These are phyloP conservation scores for Diplodia scrobiculata DNA, from an alignment of 2,329 filamentous ascomycete genomes.

Conservation along the genomic window DNA sequence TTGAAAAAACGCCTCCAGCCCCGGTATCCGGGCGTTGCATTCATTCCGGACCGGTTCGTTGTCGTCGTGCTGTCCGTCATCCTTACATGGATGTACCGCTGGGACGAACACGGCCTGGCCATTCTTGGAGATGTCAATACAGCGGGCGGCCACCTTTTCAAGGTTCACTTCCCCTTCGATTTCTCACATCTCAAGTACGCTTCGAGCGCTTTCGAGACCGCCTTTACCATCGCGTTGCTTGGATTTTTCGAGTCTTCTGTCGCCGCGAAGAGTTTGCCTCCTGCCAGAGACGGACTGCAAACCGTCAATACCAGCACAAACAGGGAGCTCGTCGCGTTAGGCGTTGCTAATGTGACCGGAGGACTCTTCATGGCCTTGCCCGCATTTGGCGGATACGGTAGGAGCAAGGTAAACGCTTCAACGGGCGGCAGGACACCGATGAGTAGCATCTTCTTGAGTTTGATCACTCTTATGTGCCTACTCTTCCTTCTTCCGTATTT, in stretches of 20 bases:
- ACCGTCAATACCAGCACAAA: slow-evolving; percentile 86
- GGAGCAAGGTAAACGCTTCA: slow-evolving; percentile 91
- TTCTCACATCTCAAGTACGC: slow-evolving; percentile 76
- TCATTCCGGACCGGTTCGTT: slow-evolving; percentile 86
- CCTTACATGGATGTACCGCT: slow-evolving; percentile 73
- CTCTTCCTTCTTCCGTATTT: slow-evolving; percentile 85
- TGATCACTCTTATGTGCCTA: slow-evolving; percentile 80
- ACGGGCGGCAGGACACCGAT: slow-evolving; percentile 92
- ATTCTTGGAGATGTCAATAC: slow-evolving; percentile 81
- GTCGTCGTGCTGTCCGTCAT: slow-evolving; percentile 85
- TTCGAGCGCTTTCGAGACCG: slow-evolving; percentile 82
- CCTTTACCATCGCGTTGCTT: slow-evolving; percentile 88
- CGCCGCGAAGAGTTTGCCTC: slow-evolving; percentile 78
- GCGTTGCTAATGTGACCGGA: slow-evolving; percentile 85
- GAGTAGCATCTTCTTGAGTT: slow-evolving; percentile 82
- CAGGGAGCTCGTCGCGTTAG: slow-evolving; percentile 87
- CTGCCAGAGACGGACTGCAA: slow-evolving; percentile 60
- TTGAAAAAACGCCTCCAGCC: slow-evolving; percentile 80
- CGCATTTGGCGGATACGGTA: slow-evolving; percentile 91
- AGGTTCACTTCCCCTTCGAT: slow-evolving; percentile 84
- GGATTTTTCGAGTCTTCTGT: slow-evolving; percentile 99
- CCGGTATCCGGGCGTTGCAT: slow-evolving; percentile 76
- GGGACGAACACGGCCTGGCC: slow-evolving; percentile 78
- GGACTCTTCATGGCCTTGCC: slow-evolving; percentile 91
- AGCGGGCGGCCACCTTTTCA: slow-evolving; percentile 68